phyloP scores from a whole-genome alignment of 306 rosid species.

The Cucurbita pepo region DNA sequence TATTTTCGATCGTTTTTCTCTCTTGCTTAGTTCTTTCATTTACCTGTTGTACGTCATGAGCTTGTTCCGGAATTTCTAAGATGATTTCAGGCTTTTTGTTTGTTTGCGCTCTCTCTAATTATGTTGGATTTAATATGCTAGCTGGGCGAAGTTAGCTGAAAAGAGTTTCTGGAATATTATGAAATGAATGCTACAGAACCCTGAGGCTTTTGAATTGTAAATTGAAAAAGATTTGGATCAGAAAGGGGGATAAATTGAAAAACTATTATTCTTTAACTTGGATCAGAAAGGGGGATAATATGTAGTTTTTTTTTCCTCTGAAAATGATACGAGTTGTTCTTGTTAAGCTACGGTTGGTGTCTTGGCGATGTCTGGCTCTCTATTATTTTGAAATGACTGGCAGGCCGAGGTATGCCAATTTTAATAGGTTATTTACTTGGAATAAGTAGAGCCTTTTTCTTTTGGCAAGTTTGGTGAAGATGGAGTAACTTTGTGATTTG shows the following conservation, averaged over 20 bases:
- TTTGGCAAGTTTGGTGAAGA: background rate
- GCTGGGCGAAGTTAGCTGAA: background rate
- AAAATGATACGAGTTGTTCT: background rate
- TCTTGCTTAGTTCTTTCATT: background rate
- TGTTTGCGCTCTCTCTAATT: background rate
- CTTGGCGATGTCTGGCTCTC: background rate
- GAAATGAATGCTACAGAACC: background rate
- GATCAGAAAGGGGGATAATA: background rate
- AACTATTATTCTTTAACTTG: no score
- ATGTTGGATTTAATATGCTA: background rate
- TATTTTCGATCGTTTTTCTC: background rate
- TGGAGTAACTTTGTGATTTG: background rate
- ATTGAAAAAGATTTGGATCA: background rate
- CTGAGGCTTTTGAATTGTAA: background rate
- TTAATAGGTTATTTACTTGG: background rate
- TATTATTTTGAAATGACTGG: background rate
- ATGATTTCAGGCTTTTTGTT: background rate
- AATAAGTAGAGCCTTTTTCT: background rate
- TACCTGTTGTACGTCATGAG: background rate
- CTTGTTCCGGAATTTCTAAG: background rate
- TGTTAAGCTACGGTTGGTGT: background rate
- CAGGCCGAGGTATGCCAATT: background rate
- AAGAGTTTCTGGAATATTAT: background rate
- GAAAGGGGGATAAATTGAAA: background rate
- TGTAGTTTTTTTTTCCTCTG: background rate